Conservation (phyloP, 176 grass and related monocot genomes). For the Tillandsia fasciculata region DNA sequence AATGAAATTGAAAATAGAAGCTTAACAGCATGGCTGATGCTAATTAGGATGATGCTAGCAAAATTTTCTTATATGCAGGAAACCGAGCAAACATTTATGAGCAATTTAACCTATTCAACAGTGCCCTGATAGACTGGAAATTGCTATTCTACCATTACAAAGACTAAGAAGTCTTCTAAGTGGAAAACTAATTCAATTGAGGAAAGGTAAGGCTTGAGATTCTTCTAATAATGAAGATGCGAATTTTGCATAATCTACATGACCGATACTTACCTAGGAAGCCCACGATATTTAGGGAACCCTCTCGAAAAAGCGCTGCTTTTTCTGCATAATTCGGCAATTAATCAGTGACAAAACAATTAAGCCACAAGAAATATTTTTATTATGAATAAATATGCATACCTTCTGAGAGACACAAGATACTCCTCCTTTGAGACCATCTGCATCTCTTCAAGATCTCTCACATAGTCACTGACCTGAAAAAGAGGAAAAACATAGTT, state of each 20-base stretch:
- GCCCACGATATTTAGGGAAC: constrained; percentile 86
- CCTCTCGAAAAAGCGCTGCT: constrained; percentile 95
- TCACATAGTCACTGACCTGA: constrained; percentile 94
- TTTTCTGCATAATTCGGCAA: constrained; percentile 58
- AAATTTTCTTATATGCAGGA: too few relatives aligned
- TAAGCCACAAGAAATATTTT: constrained; percentile 6
- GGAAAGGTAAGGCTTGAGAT: too few relatives aligned
- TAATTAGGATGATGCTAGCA: too few relatives aligned
- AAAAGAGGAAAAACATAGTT: constrained; percentile 29
- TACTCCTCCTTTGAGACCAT: constrained; percentile 96
- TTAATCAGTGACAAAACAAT: constrained; percentile 34
- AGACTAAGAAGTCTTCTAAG: too few relatives aligned
- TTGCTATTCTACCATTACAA: too few relatives aligned
- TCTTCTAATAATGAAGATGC: background rate
- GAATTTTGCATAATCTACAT: background rate
- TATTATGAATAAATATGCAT: constrained; percentile 28
- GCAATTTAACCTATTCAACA: too few relatives aligned
- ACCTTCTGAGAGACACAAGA: constrained; percentile 96
- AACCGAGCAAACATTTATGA: too few relatives aligned
- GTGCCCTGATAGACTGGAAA: too few relatives aligned
- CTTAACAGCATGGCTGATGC: too few relatives aligned
- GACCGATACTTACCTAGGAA: constrained; percentile 49
- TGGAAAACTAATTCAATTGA: too few relatives aligned
- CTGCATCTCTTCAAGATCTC: constrained; percentile 99
- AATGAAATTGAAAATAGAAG: too few relatives aligned